These are phyloP conservation scores for Verticillium dahliae DNA, from an alignment of 2,329 filamentous ascomycete species.

Conservation along the genomic window DNA sequence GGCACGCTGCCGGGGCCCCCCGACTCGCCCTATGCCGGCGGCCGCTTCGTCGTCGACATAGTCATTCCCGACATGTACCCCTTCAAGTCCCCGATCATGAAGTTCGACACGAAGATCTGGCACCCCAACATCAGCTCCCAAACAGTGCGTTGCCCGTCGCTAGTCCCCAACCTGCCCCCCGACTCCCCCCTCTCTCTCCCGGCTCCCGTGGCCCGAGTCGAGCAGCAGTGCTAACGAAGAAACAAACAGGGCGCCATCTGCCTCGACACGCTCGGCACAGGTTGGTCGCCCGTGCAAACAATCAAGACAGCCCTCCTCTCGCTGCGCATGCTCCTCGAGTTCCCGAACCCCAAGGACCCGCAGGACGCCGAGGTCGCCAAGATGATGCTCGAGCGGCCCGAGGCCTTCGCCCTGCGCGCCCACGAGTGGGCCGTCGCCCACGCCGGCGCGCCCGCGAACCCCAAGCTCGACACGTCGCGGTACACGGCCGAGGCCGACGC, in stretches of 20 bases:
- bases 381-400: slow-evolving; percentile 76
- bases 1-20: slow-evolving; percentile 82
- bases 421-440: slow-evolving; percentile 85
- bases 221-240: neutral
- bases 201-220: no score
- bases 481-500: slow-evolving; percentile 9
- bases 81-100: slow-evolving; percentile 87
- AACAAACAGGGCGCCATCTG: slow-evolving; percentile 79
- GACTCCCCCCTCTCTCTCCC: no score
- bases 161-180: neutral
- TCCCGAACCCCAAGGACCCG: slow-evolving; percentile 90
- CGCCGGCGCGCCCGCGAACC: slow-evolving; percentile 61
- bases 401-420: slow-evolving; percentile 73
- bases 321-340: slow-evolving; percentile 85
- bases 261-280: slow-evolving; percentile 80
- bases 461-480: slow-evolving; percentile 26
- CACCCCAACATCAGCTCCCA: slow-evolving; percentile 95
- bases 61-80: slow-evolving; percentile 84
- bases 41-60: slow-evolving; percentile 76
- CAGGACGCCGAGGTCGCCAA: slow-evolving; percentile 93
- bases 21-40: slow-evolving; percentile 88
- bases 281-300: slow-evolving; percentile 94
- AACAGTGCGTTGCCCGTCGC: slow-evolving; percentile 56
- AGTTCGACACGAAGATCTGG: slow-evolving; percentile 90
- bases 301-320: slow-evolving; percentile 94